Conservation (phyloP, 441 rosid species). For the Eutrema salsugineum region DNA sequence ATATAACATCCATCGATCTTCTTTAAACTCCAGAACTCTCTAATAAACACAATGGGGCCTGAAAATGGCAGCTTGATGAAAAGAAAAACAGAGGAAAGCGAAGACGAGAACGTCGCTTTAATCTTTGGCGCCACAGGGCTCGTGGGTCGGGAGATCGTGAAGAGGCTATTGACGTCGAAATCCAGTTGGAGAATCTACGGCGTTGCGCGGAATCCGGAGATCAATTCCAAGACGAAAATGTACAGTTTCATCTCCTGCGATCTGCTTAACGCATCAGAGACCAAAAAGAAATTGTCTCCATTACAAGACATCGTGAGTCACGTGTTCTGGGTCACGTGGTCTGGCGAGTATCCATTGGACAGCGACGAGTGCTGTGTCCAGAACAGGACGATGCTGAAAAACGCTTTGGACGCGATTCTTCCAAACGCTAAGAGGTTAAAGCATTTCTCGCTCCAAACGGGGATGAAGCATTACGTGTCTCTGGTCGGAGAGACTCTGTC, state of each 20-base stretch:
- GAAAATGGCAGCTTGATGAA: constrained; percentile 16
- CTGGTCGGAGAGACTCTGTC: constrained; percentile 28
- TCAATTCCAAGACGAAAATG: constrained; percentile 2
- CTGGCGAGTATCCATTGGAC: constrained; percentile 52
- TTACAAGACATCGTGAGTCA: constrained; percentile 56
- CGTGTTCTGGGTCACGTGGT: constrained; percentile 88
- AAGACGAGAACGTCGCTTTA: constrained; percentile 30
- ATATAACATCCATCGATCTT: neutral
- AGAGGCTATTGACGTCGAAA: constrained; percentile 18
- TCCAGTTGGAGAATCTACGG: constrained; percentile 33
- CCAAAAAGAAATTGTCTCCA: constrained; percentile 40
- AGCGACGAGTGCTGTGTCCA: constrained; percentile 57
- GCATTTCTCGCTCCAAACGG: constrained; percentile 84
- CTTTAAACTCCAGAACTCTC: constrained; percentile 1
- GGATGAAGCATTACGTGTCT: constrained; percentile 78
- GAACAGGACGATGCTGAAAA: constrained; percentile 68
- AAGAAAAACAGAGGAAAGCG: neutral
- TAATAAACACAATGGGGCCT: constrained; percentile 21
- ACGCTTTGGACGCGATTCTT: constrained; percentile 63
- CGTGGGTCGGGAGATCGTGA: constrained; percentile 36
- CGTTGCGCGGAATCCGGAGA: constrained; percentile 29
- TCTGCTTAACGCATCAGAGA: constrained; percentile 56
- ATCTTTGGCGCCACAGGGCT: constrained; percentile 38
- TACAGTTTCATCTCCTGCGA: constrained; percentile 82
- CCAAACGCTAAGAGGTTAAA: constrained; percentile 47